Evolutionary conservation across 106 monocot genomes (phyloP).

Genomic region (Allium sativum): DNA sequence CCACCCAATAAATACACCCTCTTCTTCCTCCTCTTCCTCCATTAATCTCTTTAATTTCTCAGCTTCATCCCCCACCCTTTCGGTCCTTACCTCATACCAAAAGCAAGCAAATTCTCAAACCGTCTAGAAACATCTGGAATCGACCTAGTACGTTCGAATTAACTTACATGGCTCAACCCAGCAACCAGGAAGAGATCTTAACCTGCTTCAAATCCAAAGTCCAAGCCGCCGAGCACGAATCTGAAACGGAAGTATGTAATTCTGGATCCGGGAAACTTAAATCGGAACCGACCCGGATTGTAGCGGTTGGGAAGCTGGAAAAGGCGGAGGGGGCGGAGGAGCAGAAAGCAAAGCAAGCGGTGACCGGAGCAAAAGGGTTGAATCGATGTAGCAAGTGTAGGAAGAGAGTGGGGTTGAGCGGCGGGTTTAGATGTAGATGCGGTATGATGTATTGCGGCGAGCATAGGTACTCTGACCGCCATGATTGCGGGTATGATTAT

Average conservation of each 20-base stretch:
- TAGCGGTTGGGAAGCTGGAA: background rate
- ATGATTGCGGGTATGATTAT: constrained; percentile 75
- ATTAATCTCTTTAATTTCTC: no score
- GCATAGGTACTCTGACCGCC: constrained; percentile 87
- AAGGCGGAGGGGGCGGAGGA: constrained; percentile 1
- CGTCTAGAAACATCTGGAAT: no score
- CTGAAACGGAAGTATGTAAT: constrained; percentile 8
- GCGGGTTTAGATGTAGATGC: constrained; percentile 88
- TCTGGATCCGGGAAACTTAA: constrained; percentile 5
- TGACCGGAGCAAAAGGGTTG: constrained; percentile 6
- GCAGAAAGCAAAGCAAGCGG: background rate
- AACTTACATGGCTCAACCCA: background rate
- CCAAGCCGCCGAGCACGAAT: constrained; percentile 9
- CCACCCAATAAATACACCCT: no score
- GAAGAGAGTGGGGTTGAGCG: constrained; percentile 57
- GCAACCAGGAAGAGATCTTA: constrained; percentile 28
- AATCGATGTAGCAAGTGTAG: constrained; percentile 64
- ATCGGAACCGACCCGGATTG: constrained; percentile 9
- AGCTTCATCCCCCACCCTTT: no score
- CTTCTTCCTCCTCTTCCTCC: no score
- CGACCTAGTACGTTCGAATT: no score
- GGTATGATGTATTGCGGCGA: constrained; percentile 71
- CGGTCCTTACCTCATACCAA: no score
- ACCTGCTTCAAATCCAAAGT: constrained; percentile 28
- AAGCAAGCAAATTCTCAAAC: no score